Evolutionary conservation across 768 basidiomycete species (phyloP).

Genomic region (Grammothele lineata): DNA sequence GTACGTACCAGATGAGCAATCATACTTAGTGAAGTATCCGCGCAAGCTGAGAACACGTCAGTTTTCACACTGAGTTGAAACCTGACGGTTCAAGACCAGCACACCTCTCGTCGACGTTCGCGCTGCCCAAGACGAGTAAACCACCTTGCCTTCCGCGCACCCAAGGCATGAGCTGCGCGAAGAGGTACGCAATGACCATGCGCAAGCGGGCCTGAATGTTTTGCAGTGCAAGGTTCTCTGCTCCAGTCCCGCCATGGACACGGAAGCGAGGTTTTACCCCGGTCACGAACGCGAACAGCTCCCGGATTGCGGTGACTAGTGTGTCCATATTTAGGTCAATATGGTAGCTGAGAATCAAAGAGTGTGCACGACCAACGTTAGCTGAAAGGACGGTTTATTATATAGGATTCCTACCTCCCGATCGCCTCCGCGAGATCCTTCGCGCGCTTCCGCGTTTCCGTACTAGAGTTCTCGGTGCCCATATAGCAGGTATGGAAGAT

Average conservation of each 20-base stretch:
- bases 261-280: conserved; percentile 69
- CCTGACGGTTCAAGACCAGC: no score
- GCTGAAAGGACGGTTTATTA: no score
- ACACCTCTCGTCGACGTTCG: conserved; percentile 97
- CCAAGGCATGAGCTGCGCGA: conserved; percentile 93
- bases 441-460: conserved; percentile 81
- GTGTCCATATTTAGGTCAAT: conserved; percentile 95
- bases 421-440: conserved; percentile 85
- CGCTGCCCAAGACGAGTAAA: conserved; percentile 92
- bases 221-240: conserved; percentile 95
- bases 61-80: not conserved
- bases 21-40: conserved; percentile 97
- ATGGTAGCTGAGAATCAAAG: conserved; percentile 74
- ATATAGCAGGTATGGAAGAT: conserved; percentile 99
- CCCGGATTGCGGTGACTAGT: conserved; percentile 77
- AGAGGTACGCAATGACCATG: conserved; percentile 94
- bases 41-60: conserved; percentile 57
- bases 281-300: conserved; percentile 82
- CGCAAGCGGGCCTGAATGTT: conserved; percentile 93
- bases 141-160: conserved; percentile 81
- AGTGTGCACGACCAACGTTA: no score
- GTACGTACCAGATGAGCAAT: conserved; percentile 78
- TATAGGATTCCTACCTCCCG: conserved; percentile 74
- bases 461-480: conserved; percentile 95
- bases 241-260: conserved; percentile 77